Evolutionary conservation across 352 stramenopile species (phyloP).

Genomic region (Globisporangium cystogenes): DNA sequence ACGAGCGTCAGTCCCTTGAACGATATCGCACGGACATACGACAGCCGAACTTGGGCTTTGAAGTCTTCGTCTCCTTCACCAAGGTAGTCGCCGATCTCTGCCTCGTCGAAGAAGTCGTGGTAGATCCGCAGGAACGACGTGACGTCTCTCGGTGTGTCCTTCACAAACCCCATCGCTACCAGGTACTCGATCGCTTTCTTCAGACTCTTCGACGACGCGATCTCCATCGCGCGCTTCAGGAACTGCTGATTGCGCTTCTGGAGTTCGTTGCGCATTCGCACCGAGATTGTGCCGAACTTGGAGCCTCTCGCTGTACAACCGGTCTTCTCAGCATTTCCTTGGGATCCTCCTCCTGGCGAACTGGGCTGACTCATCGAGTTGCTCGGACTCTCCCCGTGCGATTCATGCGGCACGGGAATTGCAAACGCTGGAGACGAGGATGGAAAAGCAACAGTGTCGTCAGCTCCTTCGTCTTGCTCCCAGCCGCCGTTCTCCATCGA

Average conservation of each 20-base stretch:
- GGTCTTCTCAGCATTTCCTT: background rate
- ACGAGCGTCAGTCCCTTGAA: slow-evolving; percentile 98
- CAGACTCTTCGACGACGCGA: slow-evolving; percentile 72
- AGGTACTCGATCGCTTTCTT: slow-evolving; percentile 87
- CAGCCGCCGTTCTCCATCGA: slow-evolving; percentile 84
- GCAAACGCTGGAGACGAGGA: background rate
- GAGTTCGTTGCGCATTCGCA: slow-evolving; percentile 78
- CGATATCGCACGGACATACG: slow-evolving; percentile 94
- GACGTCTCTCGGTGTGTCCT: slow-evolving; percentile 85
- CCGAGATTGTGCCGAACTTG: slow-evolving; percentile 55
- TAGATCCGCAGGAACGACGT: slow-evolving; percentile 94
- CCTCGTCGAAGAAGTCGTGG: slow-evolving; percentile 89
- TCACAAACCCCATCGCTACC: slow-evolving; percentile 83
- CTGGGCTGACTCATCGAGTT: slow-evolving; percentile 1
- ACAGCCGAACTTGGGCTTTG: slow-evolving; percentile 91
- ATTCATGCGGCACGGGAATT: background rate
- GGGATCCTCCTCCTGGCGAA: slow-evolving; percentile 1
- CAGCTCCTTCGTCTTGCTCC: slow-evolving; percentile 68
- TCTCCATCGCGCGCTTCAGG: slow-evolving; percentile 76
- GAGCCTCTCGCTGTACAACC: background rate
- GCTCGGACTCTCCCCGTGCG: background rate
- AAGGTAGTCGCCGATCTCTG: slow-evolving; percentile 94
- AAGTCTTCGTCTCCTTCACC: slow-evolving; percentile 89
- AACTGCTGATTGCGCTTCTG: slow-evolving; percentile 81
- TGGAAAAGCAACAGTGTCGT: background rate